Conservation (phyloP, 2,329 filamentous ascomycete species). For the Apiospora koreana region DNA sequence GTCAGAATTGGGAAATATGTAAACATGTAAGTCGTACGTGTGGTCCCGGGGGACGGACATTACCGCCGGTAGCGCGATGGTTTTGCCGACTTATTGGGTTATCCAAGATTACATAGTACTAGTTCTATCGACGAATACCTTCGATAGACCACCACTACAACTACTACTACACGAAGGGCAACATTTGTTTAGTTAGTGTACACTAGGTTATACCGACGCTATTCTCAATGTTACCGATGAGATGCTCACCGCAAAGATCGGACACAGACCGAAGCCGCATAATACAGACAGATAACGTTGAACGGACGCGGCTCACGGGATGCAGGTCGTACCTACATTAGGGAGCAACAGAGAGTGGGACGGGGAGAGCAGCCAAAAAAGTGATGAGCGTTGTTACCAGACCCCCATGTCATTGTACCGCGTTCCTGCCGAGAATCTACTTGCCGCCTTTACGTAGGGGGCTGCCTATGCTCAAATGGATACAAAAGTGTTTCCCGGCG, state of each 20-base stretch:
- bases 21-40: background rate
- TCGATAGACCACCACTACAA: background rate
- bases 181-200: background rate
- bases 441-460: background rate
- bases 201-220: background rate
- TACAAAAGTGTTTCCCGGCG: conserved; percentile 1
- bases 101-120: background rate
- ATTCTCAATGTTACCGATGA: background rate
- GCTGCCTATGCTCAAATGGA: conserved; percentile 4
- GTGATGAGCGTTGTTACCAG: background rate
- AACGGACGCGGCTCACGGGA: conserved; percentile 4
- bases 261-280: background rate
- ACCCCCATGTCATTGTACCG: conserved; percentile 7
- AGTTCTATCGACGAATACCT: background rate
- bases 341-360: background rate
- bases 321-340: background rate
- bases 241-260: conserved; percentile 4
- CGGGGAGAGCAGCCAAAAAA: background rate
- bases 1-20: background rate
- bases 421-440: conserved; percentile 6
- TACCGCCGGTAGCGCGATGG: conserved; percentile 1
- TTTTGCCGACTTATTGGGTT: conserved; percentile 3
- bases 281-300: background rate
- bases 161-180: background rate
- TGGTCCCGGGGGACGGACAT: conserved; percentile 1